Base-by-base conservation (phyloP, 805 yeast species). In the Candida ponderosae region DNA sequence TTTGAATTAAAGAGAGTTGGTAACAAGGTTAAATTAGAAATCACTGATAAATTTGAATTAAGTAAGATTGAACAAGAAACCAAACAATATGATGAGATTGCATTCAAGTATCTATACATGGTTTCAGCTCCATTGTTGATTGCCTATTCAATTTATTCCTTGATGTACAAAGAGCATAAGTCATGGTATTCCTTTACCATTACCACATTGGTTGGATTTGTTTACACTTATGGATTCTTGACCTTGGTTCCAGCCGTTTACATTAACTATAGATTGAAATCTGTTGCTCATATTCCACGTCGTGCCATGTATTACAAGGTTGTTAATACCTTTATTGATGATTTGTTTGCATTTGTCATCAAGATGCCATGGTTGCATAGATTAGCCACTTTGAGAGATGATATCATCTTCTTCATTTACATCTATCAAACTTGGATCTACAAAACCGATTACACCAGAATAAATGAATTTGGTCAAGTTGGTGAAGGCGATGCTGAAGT, bases 291-390 rank as follows among this genome's bases (percentile, higher is more conserved):
- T 46, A 62, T 62, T 50, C 67, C 68, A 4, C 48, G 57, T 34
- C 56, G 59, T 38, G 67, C 69, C 1, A 59, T 64, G 64, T 56
- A 59, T 5, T 66, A 62, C 47, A 65, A 64, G 46, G 60, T 61
- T 33, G 53, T 66, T 32, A 63, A 63, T 43, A 63, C 69, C 3
- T 57, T 66, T 36, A 63, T 62, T 38, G 66, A 64, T 34, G 64
- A 65, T 40, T 36, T 65, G 37, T 61, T 65, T 47, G 65, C 69
- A 4, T 62, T 58, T 43, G 66, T 65, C 18, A 54, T 64, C 35
- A 66, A 63, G 42, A 62, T 62, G 66, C 71, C 70, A 4, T 51
- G 62, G 52, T 43, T 66, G 18, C 68, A 64, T 44, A 52, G 66
- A 33, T 40, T 65, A 34, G 66, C 69, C 6, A 62, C 70, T 2